A percentile compares a stretch with the other conserved stretches of the same genome.
Evolutionary conservation across 1,284 basidiomycete genomes (phyloP).

Genomic region (Apiotrichum mycotoxinovorans): DNA sequence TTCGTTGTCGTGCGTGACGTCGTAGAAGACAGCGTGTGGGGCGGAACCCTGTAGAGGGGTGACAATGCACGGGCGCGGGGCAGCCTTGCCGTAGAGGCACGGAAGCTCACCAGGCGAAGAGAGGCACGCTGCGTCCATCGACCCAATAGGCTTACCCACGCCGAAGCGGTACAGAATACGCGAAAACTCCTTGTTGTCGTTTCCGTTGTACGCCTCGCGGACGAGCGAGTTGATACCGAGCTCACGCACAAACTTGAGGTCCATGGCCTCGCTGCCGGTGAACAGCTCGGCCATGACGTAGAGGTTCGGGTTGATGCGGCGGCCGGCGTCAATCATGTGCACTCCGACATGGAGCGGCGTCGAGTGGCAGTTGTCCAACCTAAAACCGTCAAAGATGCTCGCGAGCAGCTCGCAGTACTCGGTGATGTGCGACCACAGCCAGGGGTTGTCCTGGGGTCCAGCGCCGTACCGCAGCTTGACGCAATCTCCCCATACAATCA

Average conservation of each 20-base stretch:
- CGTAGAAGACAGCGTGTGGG: conserved; percentile 88
- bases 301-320: conserved; percentile 81
- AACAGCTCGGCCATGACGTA: conserved; percentile 97
- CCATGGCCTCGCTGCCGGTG: conserved; percentile 92
- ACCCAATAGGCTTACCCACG: conserved; percentile 72
- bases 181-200: conserved; percentile 81
- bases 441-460: conserved; percentile 75
- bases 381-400: conserved; percentile 83
- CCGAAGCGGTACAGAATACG: conserved; percentile 80
- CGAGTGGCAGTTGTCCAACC: conserved; percentile 97
- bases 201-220: conserved; percentile 84
- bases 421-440: conserved; percentile 94
- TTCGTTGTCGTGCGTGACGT: conserved; percentile 94
- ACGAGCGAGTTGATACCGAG: conserved; percentile 88
- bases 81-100: conserved; percentile 68
- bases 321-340: conserved; percentile 83
- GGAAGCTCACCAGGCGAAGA: conserved; percentile 69
- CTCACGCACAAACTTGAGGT: conserved; percentile 80
- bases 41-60: conserved; percentile 75
- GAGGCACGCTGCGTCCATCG: conserved; percentile 84
- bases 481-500: conserved; percentile 97
- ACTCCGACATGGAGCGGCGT: conserved; percentile 93
- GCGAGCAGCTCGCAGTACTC: conserved; percentile 77
- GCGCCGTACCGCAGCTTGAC: conserved; percentile 93
- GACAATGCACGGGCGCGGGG: conserved; percentile 66